phyloP scores from a whole-genome alignment of 208 protist species.

The Trichomonas gallinae region DNA sequence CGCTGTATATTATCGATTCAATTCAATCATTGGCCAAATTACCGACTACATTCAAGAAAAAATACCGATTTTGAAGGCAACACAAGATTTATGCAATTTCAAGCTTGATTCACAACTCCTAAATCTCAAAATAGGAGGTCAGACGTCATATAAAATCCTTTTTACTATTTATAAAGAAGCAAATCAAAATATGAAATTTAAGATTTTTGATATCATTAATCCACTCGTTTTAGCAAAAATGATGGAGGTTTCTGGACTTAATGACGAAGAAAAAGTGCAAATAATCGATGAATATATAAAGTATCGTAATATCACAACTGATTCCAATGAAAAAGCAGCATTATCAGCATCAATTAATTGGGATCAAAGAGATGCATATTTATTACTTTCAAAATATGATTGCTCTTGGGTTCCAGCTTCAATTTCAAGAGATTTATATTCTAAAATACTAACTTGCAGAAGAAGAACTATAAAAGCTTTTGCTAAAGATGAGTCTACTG shows the following conservation, averaged over 20 bases:
- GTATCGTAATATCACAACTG: neutral
- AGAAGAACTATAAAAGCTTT: neutral
- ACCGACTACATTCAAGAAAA: neutral
- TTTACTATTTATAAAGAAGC: neutral
- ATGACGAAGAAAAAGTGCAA: neutral
- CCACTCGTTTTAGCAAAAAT: neutral
- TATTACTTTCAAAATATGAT: neutral
- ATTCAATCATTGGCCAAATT: neutral
- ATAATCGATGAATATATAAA: neutral
- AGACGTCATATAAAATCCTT: neutral
- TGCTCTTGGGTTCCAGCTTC: neutral
- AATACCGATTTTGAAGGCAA: neutral
- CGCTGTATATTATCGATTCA: neutral
- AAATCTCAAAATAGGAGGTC: neutral
- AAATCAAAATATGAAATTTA: neutral
- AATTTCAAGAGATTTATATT: neutral
- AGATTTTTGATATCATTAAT: neutral
- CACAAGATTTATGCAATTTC: neutral
- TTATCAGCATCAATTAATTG: neutral
- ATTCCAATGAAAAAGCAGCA: neutral
- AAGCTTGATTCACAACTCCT: neutral
- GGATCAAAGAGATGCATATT: neutral
- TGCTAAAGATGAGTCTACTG: neutral
- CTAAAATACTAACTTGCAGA: neutral
- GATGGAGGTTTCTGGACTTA: neutral